phyloP scores from a whole-genome alignment of 345 rosid species.

The Melaleuca alternifolia region DNA sequence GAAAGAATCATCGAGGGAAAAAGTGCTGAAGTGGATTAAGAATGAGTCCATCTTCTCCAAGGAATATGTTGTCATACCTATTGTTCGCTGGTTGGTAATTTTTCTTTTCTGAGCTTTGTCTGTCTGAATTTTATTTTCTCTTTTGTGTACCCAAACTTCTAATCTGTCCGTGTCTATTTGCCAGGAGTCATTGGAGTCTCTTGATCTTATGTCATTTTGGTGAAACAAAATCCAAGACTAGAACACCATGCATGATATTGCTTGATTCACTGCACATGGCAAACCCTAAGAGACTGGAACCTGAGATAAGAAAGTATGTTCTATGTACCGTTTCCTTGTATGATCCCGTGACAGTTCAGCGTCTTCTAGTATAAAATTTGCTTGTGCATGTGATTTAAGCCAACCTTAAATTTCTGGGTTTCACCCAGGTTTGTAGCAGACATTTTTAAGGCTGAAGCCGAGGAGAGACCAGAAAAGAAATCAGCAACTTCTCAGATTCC shows the following conservation, averaged over 20 bases:
- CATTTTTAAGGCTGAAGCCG: constrained; percentile 19
- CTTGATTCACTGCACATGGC: constrained; percentile 40
- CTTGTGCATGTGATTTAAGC: neutral
- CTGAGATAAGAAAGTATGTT: constrained; percentile 31
- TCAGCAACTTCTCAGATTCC: constrained; percentile 15
- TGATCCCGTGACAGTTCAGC: neutral
- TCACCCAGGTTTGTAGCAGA: constrained; percentile 31
- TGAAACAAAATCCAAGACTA: constrained; percentile 11
- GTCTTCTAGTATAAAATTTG: neutral
- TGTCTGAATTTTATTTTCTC: neutral
- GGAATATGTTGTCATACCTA: constrained; percentile 39
- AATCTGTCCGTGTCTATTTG: neutral
- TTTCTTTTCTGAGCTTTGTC: neutral
- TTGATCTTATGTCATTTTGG: constrained; percentile 38
- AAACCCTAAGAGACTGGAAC: constrained; percentile 24
- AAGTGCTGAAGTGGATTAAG: constrained; percentile 29
- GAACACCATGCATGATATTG: constrained; percentile 29
- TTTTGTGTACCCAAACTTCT: neutral
- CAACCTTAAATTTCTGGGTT: neutral
- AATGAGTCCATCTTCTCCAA: constrained; percentile 22
- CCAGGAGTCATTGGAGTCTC: constrained; percentile 43
- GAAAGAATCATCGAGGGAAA: constrained; percentile 13
- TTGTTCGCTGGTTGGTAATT: constrained; percentile 23
- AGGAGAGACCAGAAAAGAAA: constrained; percentile 14
- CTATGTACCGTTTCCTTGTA: neutral